Base-by-base conservation (phyloP, 2,329 filamentous ascomycete genomes). In the Colletotrichum sp. region DNA sequence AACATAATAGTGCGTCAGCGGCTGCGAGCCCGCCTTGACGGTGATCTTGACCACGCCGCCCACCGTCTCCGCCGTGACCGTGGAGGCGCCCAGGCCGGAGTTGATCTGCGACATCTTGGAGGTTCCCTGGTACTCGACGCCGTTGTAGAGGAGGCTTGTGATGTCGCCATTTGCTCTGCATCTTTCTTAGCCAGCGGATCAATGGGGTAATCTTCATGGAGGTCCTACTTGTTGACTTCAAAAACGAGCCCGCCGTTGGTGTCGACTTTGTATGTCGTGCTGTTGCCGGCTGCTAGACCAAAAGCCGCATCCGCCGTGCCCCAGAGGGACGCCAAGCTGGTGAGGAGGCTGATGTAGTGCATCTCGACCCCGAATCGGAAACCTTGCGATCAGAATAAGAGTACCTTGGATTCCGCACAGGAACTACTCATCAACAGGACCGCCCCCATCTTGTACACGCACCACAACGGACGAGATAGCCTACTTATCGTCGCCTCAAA, bases 161-260 rank as follows among this genome's bases (percentile, higher is more conserved):
- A 94, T 91, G 78, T 93, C 92, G 79, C 92, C 93, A 79, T 85
- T 92, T 13, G 85, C 85, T 57, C 87, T 85, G 77, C 83, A 87
- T 57, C 86, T 2, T 86, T 18, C 4, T 76, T 26, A 77, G 49
- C 4, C 36, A 10, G 24, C 16, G 3, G 15, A 6, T 30, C 12
- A 5, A 10, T 10, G 21, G 12, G 10, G 16, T 6, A 6, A 12
- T 10, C 8, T 32, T 26, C 16, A 6, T 13, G 12, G 5, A 7
- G n/a, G 5, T 5, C 59, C 3, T 57, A 80, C 79, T 76, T 80
- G 66, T 74, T 76, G 3, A 81, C 77, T n/a, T 80, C 78, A 55
- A 81, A 81, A 5, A 79, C 72, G 18, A 81, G 62, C 2, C 79
- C 80, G 5, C 72, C 80, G 34, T 81, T 78, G 15, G 80, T 81